Base-by-base conservation (phyloP, 2,329 filamentous ascomycete genomes). In the Penicillium sp. region DNA sequence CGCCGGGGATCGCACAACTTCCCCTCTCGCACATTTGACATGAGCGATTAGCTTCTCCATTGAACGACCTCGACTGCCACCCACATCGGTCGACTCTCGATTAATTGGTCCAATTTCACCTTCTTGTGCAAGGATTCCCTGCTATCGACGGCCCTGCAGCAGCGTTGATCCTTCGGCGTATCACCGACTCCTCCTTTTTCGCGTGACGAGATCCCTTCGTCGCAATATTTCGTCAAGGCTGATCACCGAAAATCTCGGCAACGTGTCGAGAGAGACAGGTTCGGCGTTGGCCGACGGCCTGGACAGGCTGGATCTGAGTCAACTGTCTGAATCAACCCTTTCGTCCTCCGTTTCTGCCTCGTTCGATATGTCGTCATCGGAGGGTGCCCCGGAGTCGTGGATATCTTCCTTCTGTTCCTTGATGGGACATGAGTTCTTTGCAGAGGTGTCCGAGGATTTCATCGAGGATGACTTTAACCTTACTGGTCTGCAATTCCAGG, bases 401-500 rank as follows among this genome's bases (percentile, higher is more conserved):
- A 96, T 98, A 71, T 84, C 87, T 48, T 93, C 89, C 41, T 98
- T 95, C 66, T 98, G 92, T 73, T 88, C 86, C 26, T 74, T 96
- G 30, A 77, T 96, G 44, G 92, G 92, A 45, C 92, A 98, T 64
- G 92, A 98, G 67, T 98, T 96, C 71, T 98, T 98, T 66, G 92
- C 92, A 47, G 92, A 98, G 71, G 90, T 98, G 34, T 92, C 87
- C 30, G 92, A 98, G 69, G 92, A 98, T 60, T 98, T 98, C 57
- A 96, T 98, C 61, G 92, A 98, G 66, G 92, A 98, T 79, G 92
- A 98, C 67, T 98, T 98, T 75, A 98, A 98, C 67, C 74, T 98
- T 50, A 98, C 92, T 1, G 92, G 92, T 33, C 74, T 98, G 57
- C 88, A 95, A 67, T 85, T 82, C 43, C 90, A 96, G 69, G 92